Base-by-base conservation (phyloP, 805 yeast species). In the Pichia nanzhaoensis region DNA sequence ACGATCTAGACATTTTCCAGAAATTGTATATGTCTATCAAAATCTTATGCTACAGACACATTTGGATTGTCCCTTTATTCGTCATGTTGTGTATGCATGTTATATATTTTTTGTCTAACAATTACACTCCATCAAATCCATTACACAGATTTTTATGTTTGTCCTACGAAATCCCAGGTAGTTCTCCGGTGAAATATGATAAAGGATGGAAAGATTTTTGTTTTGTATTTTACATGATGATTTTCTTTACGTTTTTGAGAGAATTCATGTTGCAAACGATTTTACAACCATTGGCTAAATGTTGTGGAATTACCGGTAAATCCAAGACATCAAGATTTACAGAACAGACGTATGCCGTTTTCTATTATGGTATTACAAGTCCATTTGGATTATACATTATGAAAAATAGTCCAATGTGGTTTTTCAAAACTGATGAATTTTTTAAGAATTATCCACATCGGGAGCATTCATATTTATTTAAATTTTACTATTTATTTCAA, bases 381-480 rank as follows among this genome's bases (percentile, higher is more conserved):
- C 95, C 96, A 0, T 71, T 82, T 47, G 99, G 99, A 1, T 68
- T 93, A 45, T 88, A 80, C 71, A 84, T 93, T 52, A 90, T 93
- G 98, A 74, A 74, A 55, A 69, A 74, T 40, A 76, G 84, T 36
- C 95, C 95, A 39, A 61, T 93, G 50, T 91, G 98, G 98, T 83
- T 72, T 59, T 93, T 93, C 65, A 76, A 85, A 60, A 93, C 97
- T 3, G 70, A 78, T 3, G 80, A 86, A 32, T 84, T 91, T 71
- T 93, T 88, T 65, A 73, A 63, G 48, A 68, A 76, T 21, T 91
- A 83, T 63, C 99, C 99, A 6, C 98, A 93, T 67, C 71, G 75
- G 49, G 72, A 82, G 30, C 85, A 84, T 58, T 82, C 76, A 46
- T 73, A 69, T 49, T 69, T 73, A 46, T 84, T 84, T 70, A 93